Evolutionary conservation across 768 basidiomycete species (phyloP), one percentile per base, ranked within the genome.

Genomic region (Rhodotorula paludigena): DNA sequence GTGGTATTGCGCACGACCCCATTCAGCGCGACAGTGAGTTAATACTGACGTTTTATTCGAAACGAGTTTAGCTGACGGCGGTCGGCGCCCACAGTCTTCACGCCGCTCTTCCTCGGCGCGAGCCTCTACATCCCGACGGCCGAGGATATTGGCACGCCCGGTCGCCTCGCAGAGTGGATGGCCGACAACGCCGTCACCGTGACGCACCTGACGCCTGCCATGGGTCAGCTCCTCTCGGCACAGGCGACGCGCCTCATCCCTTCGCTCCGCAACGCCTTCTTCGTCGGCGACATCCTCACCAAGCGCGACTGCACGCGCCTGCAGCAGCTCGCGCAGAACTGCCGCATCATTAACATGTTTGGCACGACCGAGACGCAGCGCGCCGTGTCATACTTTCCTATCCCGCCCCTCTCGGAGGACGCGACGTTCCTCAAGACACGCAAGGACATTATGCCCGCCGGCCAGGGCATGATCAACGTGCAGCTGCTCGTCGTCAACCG

Each of bases 321-420:
- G 5, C 96, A 99, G 78, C 83, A 89, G 4, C 86, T 99, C 55
- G 96, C 94, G 4, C 81, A 85, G 20, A 96, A 98, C 74, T 92
- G 93, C 21, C 82, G 86, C 41, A 97, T 99, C 77, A 87, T 98
- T 79, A 99, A 99, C 82, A 99, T 99, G 96, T 99, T 97, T 78
- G 96, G 96, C 23, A 98, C 96, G 12, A 99, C 96, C 30, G 96
- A 99, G 80, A 98, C 96, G 14, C 96, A 99, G 78, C 89, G 96
- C 59, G 96, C 96, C 4, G 96, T 99, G 16, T 97, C 93, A 30
- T 98, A 97, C 80, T 97, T 93, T 77, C 84, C 86, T 30, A 91
- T 98, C 73, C 92, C 94, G 4, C 84, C 89, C 59, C 84, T 94
- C 15, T 81, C 86, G 14, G 82, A 83, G 62, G 92, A 98, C 76